These are phyloP conservation scores for Trichoderma virens DNA, from an alignment of 495 filamentous ascomycete genomes.

Conservation along the genomic window DNA sequence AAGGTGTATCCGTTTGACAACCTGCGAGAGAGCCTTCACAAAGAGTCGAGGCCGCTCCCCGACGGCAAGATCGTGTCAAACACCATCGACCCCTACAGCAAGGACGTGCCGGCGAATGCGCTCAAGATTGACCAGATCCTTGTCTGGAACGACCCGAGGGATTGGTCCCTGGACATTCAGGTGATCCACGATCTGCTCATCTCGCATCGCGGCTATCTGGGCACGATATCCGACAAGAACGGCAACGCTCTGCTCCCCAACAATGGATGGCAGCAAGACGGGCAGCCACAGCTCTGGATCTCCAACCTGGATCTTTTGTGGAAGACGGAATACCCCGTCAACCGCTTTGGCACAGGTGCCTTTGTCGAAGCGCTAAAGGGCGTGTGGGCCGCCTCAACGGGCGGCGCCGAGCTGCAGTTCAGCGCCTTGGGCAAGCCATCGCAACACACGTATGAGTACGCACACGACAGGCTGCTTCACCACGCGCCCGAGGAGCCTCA, in stretches of 20 bases:
- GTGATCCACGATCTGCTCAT: conserved; percentile 74
- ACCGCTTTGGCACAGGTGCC: conserved; percentile 85
- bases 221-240: conserved; percentile 62
- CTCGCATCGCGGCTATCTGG: conserved; percentile 63
- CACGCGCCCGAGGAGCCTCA: conserved; percentile 28
- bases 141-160: conserved; percentile 84
- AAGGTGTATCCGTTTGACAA: conserved; percentile 73
- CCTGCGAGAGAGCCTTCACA: conserved; percentile 52
- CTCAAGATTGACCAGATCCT: conserved; percentile 79
- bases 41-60: conserved; percentile 56
- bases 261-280: conserved; percentile 65
- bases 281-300: conserved; percentile 77
- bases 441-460: conserved; percentile 69
- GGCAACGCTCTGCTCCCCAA: conserved; percentile 58
- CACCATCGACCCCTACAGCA: conserved; percentile 18
- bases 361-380: conserved; percentile 78
- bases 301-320: conserved; percentile 83
- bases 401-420: conserved; percentile 51
- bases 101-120: conserved; percentile 27
- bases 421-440: conserved; percentile 80
- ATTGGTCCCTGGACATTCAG: conserved; percentile 86
- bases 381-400: conserved; percentile 65
- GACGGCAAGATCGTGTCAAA: conserved; percentile 1
- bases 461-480: conserved; percentile 59
- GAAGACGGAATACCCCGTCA: conserved; percentile 74